A percentile compares a stretch with the other conserved stretches of the same genome.
These are phyloP conservation scores for Phytophthora palmivora DNA, from an alignment of 352 stramenopile species.

Conservation along the genomic window DNA sequence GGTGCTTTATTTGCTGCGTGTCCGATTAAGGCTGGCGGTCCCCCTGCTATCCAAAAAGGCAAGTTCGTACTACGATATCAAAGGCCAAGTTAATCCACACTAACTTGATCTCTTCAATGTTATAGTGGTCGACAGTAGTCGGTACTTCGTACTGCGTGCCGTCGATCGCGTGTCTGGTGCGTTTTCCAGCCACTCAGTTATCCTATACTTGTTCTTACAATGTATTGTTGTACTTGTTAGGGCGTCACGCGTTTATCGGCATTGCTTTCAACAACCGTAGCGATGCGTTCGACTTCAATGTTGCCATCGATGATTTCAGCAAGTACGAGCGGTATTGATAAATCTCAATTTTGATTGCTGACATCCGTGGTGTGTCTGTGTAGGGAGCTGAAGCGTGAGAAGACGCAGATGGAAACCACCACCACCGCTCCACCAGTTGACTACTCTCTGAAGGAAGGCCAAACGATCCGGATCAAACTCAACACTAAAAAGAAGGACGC, in stretches of 20 bases:
- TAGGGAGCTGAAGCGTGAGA: slow-evolving; percentile 68
- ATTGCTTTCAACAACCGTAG: slow-evolving; percentile 95
- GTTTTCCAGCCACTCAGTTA: neutral
- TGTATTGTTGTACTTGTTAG: slow-evolving; percentile 31
- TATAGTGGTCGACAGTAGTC: slow-evolving; percentile 88
- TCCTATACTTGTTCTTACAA: neutral
- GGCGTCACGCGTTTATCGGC: slow-evolving; percentile 93
- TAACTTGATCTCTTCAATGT: slow-evolving; percentile 7
- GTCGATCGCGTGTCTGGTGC: slow-evolving; percentile 85
- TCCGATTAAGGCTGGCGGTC: slow-evolving; percentile 64
- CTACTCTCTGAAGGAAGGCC: slow-evolving; percentile 93
- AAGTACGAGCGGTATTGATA: slow-evolving; percentile 43
- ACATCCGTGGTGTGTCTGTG: slow-evolving; percentile 4
- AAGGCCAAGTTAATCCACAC: neutral
- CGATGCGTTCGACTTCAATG: slow-evolving; percentile 96
- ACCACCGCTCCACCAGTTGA: slow-evolving; percentile 65
- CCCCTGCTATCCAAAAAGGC: slow-evolving; percentile 74
- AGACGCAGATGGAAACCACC: slow-evolving; percentile 47
- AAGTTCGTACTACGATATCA: neutral
- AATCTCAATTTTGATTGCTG: slow-evolving; percentile 4
- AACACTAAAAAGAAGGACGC: slow-evolving; percentile 67
- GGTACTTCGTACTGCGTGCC: slow-evolving; percentile 95
- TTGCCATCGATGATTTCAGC: slow-evolving; percentile 90
- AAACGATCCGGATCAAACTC: slow-evolving; percentile 93
- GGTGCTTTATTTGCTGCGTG: slow-evolving; percentile 66